phyloP scores from a whole-genome alignment of 129 eudicot species.

The Calendula officinalis region DNA sequence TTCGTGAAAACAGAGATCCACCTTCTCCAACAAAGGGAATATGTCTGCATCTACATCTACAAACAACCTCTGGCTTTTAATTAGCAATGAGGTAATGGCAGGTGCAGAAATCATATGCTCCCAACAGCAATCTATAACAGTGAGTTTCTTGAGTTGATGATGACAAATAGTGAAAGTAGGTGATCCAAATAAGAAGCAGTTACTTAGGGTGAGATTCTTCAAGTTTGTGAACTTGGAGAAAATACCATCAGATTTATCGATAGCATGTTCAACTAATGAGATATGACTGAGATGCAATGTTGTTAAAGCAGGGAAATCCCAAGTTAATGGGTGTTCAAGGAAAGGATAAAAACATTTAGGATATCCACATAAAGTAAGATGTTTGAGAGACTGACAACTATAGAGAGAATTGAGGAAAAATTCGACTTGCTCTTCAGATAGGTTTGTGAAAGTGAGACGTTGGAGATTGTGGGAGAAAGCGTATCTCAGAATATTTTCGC shows the following conservation, averaged over 20 bases:
- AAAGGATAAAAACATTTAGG: neutral
- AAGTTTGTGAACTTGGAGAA: neutral
- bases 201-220: constrained; percentile 11
- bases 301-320: constrained; percentile 7
- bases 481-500: neutral
- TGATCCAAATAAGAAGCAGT: neutral
- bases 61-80: neutral
- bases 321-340: neutral
- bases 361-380: neutral
- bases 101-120: constrained; percentile 12
- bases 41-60: neutral
- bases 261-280: too few relatives aligned
- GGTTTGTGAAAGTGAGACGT: neutral
- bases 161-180: neutral
- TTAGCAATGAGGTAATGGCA: neutral
- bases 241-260: neutral
- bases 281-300: too few relatives aligned
- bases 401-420: neutral
- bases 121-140: neutral
- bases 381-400: constrained; percentile 10
- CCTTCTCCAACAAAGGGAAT: constrained; percentile 11
- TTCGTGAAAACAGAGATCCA: neutral
- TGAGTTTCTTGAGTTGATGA: constrained; percentile 22
- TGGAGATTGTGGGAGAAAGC: constrained; percentile 2
- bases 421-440: neutral